Percentiles rank a stretch among this genome's conserved stretches.
Conservation (phyloP, 129 eudicot species). For the Artemisia tridentata region DNA sequence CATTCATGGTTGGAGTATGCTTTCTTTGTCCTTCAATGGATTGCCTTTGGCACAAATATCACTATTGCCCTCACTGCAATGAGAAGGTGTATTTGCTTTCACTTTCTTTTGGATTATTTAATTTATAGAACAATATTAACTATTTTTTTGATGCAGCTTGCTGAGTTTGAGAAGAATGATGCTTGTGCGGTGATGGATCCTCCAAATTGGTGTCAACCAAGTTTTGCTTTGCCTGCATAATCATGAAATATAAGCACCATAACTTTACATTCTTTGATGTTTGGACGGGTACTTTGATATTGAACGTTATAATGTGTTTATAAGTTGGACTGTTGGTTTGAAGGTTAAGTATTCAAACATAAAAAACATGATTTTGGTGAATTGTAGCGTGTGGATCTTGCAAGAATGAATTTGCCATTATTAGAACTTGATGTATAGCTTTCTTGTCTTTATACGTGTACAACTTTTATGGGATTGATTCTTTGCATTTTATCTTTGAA, state of each 20-base stretch:
- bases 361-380: conserved; percentile 5
- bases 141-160: conserved; percentile 52
- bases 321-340: conserved; percentile 7
- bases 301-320: conserved; percentile 16
- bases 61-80: conserved; percentile 83
- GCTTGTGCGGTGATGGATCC: conserved; percentile 87
- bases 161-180: conserved; percentile 80
- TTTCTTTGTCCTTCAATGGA: conserved; percentile 96
- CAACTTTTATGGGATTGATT: no score
- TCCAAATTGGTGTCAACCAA: conserved; percentile 60
- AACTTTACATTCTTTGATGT: background rate
- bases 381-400: conserved; percentile 12
- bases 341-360: conserved; percentile 12
- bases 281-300: conserved; percentile 23
- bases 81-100: conserved; percentile 50
- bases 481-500: background rate
- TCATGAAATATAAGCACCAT: background rate
- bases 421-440: conserved; percentile 17
- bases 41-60: conserved; percentile 98
- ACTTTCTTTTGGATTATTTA: background rate
- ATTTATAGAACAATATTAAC: background rate
- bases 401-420: conserved; percentile 13
- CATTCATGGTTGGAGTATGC: conserved; percentile 84
- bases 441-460: background rate
- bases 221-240: conserved; percentile 78